Conservation (phyloP, 1,284 basidiomycete species). For the Trametes sp. region DNA sequence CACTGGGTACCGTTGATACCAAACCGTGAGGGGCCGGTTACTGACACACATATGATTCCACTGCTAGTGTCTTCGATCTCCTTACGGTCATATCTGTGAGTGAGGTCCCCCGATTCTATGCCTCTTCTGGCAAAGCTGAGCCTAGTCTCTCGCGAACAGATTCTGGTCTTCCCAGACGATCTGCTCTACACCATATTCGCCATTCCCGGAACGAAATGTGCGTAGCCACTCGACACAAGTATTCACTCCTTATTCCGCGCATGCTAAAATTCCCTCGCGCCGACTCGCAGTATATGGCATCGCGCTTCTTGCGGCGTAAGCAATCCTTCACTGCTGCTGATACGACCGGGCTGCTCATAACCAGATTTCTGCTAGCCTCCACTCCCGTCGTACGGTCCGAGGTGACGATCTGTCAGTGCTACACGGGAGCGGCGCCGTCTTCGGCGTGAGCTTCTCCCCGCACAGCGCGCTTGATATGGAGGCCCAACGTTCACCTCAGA, state of each 20-base stretch:
- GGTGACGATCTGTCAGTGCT: background rate
- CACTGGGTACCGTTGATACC: background rate
- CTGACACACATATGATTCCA: too few species aligned
- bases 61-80: background rate
- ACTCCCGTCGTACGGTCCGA: background rate
- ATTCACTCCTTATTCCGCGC: too few species aligned
- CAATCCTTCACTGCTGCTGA: too few species aligned
- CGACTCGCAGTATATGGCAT: background rate
- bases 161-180: background rate
- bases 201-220: background rate
- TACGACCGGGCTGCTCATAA: too few species aligned
- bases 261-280: too few species aligned
- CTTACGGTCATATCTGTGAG: background rate
- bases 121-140: too few species aligned
- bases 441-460: background rate
- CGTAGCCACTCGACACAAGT: background rate
- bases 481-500: too few species aligned
- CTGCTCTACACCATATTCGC: background rate
- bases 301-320: constrained; percentile 2
- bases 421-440: background rate
- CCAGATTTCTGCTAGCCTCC: background rate
- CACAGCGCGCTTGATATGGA: background rate
- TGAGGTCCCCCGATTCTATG: too few species aligned
- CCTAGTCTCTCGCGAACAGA: background rate
- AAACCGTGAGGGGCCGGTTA: too few species aligned